Evolutionary conservation across 768 basidiomycete species (phyloP), one percentile per base, ranked within the genome.

Genomic region (Saitozyma sp.): DNA sequence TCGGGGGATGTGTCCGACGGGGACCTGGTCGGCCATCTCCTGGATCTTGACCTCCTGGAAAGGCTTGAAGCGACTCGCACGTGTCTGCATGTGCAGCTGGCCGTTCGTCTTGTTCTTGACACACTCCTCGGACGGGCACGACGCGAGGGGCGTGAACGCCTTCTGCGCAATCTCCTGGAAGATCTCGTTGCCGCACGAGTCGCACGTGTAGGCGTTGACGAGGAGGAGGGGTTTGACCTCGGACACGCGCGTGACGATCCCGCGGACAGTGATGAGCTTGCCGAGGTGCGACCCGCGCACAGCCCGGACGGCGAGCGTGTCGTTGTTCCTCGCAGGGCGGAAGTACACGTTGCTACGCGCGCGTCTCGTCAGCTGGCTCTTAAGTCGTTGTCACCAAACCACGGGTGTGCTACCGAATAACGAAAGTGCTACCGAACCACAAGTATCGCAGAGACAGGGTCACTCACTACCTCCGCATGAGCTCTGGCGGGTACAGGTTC

Each of bases 21-120:
- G 96, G 0, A 99, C 96, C 87, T 99, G 96, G 74, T 98, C 95
- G 29, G 95, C 90, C 94, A 99, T 95, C 80, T 99, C 96, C 78
- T 99, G 96, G 59, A 99, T 94, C 80, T 95, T 95, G 64, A 96
- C 86, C 80, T 99, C 96, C 77, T 99, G 96, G 84, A 98, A 99
- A 0, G 96, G 94, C 71, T 88, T 90, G 79, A 99, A 99, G 58
- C 94, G 87, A 80, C 91, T 92, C 19, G 96, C 96, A 50, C 96
- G 86, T 6, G 96, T 99, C 80, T 98, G 96, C 95, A 98, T 97
- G 75, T 96, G 92, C 57, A 99, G 81, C 19, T 91, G 89, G 9
- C 94, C 94, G n/a, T 83, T 87, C 56, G 92, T 87, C 11, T 86
- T 85, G 73, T 99, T 93, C 80, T 87, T 88, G 78, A 85, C 84